These are phyloP conservation scores for Ophiostoma pallidulum DNA, from an alignment of 2,329 filamentous ascomycete species.

Conservation along the genomic window DNA sequence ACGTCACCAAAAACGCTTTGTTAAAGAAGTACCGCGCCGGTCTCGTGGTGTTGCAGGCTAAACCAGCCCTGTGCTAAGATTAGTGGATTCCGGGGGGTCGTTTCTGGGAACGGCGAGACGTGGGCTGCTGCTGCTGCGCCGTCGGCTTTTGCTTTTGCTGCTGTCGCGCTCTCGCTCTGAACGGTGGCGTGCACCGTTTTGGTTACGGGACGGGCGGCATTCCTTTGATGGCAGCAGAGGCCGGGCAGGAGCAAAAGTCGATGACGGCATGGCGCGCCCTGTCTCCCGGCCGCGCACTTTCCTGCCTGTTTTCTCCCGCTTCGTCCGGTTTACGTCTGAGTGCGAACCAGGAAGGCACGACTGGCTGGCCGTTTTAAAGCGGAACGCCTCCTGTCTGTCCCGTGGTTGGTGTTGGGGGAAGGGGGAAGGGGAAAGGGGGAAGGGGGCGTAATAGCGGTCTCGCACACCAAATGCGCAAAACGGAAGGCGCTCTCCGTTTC, in stretches of 20 bases:
- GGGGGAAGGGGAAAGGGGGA: too few relatives aligned
- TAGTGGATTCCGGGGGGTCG: constrained; percentile 13
- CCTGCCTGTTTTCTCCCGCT: not conserved
- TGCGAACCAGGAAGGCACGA: not conserved
- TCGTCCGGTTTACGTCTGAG: not conserved
- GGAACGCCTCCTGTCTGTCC: too few relatives aligned
- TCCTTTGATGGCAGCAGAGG: not conserved
- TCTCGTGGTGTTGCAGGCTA: constrained; percentile 7
- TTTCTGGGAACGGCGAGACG: not conserved
- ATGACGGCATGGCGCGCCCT: not conserved
- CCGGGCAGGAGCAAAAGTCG: not conserved
- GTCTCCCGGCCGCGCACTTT: not conserved
- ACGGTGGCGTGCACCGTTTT: too few relatives aligned
- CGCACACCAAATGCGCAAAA: too few relatives aligned
- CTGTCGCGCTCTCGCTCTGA: too few relatives aligned
- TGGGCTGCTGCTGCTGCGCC: not conserved
- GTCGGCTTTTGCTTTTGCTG: too few relatives aligned
- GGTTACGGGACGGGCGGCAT: constrained; percentile 5
- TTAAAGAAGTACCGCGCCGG: constrained; percentile 4
- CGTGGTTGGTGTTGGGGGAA: too few relatives aligned
- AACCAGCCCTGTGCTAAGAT: constrained; percentile 15
- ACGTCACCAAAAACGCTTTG: not conserved
- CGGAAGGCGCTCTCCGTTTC: too few relatives aligned
- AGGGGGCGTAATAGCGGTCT: too few relatives aligned
- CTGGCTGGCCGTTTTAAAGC: too few relatives aligned